Base-by-base conservation (phyloP, 768 basidiomycete genomes). In the Hydnomerulius pinastri region DNA sequence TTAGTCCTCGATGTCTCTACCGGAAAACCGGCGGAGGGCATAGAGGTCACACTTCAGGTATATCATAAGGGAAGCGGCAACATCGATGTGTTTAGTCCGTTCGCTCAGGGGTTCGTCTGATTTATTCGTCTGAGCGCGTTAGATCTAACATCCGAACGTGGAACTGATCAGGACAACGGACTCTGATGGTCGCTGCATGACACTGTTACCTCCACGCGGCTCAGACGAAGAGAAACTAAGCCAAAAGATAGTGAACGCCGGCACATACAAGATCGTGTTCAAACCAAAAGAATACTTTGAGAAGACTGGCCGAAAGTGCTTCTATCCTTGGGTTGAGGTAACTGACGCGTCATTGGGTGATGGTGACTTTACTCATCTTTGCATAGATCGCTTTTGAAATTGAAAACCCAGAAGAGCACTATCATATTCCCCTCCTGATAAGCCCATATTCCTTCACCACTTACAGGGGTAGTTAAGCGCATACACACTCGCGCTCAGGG, bases 311-410 rank as follows among this genome's bases (percentile, higher is more conserved):
- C 76, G 82, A 39, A 73, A 80, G 49, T 87, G 86, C 6, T 96
- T 97, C 63, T 96, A 93, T 71, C 94, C 94, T 3, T 86, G 85
- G 78, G 86, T 96, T 6, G 93, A 97, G 79, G 93, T 92, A 58
- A 48, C 75, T 58, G 6, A 25, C 12, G 4, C 11, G 8, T 18
- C 38, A 45, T 5, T 15, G 32, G 47, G 24, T 37, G 42, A n/a
- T n/a, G 24, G 39, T 36, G 7, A 41, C 53, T 61, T 21, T 47
- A 46, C 49, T 20, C 21, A 23, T 42, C n/a, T 35, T 43, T 30
- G 58, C 32, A 12, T 53, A 92, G 93, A 89, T 97, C 55, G 78
- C 83, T 1, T 97, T 97, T 68, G 73, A 75, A 20, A 79, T 94
- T 43, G 73, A 77, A 38, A 79, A 85, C 53, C 85, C 90, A 6